Percentiles rank a stretch among this genome's conserved stretches.
Conservation (phyloP, 2,329 filamentous ascomycete species). For the Clonostachys rhizophaga region DNA sequence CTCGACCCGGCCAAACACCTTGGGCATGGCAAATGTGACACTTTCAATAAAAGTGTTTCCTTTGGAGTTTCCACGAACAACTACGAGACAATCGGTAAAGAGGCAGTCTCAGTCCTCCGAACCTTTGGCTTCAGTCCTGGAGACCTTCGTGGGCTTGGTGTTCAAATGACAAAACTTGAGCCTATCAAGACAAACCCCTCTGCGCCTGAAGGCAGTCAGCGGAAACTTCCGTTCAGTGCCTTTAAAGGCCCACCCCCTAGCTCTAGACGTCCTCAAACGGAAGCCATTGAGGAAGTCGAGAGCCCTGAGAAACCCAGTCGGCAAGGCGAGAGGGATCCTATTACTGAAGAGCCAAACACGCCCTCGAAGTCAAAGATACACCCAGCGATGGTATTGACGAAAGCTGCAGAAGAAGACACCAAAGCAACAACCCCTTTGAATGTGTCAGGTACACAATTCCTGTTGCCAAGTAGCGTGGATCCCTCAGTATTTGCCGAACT, state of each 20-base stretch:
- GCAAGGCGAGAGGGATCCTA: constrained; percentile 38
- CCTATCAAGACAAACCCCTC: constrained; percentile 58
- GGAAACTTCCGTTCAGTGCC: constrained; percentile 66
- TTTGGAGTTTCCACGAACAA: constrained; percentile 84
- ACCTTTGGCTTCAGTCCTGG: constrained; percentile 82
- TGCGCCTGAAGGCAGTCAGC: constrained; percentile 71
- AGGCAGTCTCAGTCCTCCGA: constrained; percentile 79
- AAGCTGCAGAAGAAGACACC: constrained; percentile 40
- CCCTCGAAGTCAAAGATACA: constrained; percentile 48
- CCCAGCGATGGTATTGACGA: constrained; percentile 46
- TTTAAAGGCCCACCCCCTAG: constrained; percentile 30
- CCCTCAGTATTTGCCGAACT: constrained; percentile 77
- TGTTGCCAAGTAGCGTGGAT: constrained; percentile 81
- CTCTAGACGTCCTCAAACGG: constrained; percentile 27
- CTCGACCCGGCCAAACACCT: constrained; percentile 90
- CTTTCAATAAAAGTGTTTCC: constrained; percentile 79
- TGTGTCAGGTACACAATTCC: constrained; percentile 82
- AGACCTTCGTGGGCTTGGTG: constrained; percentile 85
- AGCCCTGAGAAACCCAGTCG: constrained; percentile 25
- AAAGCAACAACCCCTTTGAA: constrained; percentile 68
- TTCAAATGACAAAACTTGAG: constrained; percentile 92
- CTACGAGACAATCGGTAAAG: constrained; percentile 66
- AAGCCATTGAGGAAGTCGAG: constrained; percentile 42
- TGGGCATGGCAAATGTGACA: constrained; percentile 92
- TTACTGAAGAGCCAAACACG: constrained; percentile 48